Percentiles rank a stretch among this genome's conserved stretches.
Evolutionary conservation across 2,329 filamentous ascomycete genomes (phyloP).

Genomic region (Colletotrichum abscissum): DNA sequence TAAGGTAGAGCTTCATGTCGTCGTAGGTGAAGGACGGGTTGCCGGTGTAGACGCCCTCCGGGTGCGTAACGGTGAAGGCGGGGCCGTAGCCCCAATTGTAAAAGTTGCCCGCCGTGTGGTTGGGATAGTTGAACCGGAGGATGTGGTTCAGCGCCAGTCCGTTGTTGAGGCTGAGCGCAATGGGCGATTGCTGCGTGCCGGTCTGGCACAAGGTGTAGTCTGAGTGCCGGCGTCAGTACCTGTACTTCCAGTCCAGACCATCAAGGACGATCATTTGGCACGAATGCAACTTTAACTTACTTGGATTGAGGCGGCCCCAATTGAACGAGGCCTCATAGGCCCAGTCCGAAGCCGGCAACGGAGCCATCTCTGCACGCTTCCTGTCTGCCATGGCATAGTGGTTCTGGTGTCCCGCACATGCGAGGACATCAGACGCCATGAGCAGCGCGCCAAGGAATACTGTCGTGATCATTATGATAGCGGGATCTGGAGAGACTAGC

Average conservation of each 20-base stretch:
- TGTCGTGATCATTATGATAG: neutral
- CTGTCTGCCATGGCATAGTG: conserved; percentile 1
- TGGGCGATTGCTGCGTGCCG: conserved; percentile 62
- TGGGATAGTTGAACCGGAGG: conserved; percentile 54
- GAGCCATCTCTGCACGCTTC: neutral
- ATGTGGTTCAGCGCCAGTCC: conserved; percentile 53
- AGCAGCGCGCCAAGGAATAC: neutral
- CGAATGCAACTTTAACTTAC: neutral
- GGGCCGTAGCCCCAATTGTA: conserved; percentile 62
- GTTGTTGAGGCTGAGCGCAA: conserved; percentile 51
- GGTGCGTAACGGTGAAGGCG: conserved; percentile 52
- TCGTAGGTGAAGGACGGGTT: conserved; percentile 57
- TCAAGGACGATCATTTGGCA: neutral
- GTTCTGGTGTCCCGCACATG: conserved; percentile 28
- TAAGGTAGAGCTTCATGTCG: conserved; percentile 58
- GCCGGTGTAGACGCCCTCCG: conserved; percentile 47
- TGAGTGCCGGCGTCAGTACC: neutral
- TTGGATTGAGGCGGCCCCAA: conserved; percentile 30
- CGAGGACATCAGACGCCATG: neutral
- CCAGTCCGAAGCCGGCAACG: conserved; percentile 26
- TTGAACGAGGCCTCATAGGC: conserved; percentile 34
- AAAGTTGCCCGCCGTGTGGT: conserved; percentile 49
- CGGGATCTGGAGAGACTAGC: neutral
- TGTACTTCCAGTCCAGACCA: neutral
- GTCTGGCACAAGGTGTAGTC: conserved; percentile 54